Evolutionary conservation across 164 flowering plant species (phyloP), one percentile per base, ranked within the genome.

Genomic region (Euptelea pleiosperma): DNA sequence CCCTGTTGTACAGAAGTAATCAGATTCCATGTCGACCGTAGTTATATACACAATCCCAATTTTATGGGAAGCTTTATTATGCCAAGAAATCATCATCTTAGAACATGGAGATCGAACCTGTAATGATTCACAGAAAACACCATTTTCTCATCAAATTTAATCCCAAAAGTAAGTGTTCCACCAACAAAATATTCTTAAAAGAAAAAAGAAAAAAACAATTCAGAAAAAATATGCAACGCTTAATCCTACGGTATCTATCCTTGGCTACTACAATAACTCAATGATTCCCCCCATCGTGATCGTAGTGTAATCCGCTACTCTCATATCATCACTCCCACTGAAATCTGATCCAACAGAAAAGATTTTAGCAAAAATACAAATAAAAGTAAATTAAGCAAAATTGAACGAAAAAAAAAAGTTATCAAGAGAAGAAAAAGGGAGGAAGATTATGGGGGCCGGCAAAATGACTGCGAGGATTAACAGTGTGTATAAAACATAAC

Each of bases 1-100:
- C 14, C 80, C 82, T 16, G 81, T 56, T 4, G 96, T 91, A 52
- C 87, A 79, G 58, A 92, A 92, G 56, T 77, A 92, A 69, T 85
- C 91, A 3, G 93, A 74, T 52, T 76, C 79, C 0, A 92, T 83
- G 1, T n/a, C n/a, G n/a, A n/a, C n/a, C n/a, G 98, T 67, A 8
- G 96, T 96, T 7, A 96, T 71, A 24, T 57, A 35, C 22, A 52
- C 68, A 1, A 96, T 92, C 19, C 96, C 92, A 0, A 87, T 15
- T 45, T 25, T 66, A 57, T 87, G 93, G 0, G 86, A 80, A 29
- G 98, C 96, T 63, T 77, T 87, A 52, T 73, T 47, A 50, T 74
- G 60, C 87, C 88, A 84, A 8, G 87, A 70, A 26, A 93, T 86
- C 10, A 83, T 68, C 0, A 87, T 81, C 6, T 66, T 43, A 0